phyloP scores from a whole-genome alignment of 768 basidiomycete species.

The Leccinum fibrillosum region DNA sequence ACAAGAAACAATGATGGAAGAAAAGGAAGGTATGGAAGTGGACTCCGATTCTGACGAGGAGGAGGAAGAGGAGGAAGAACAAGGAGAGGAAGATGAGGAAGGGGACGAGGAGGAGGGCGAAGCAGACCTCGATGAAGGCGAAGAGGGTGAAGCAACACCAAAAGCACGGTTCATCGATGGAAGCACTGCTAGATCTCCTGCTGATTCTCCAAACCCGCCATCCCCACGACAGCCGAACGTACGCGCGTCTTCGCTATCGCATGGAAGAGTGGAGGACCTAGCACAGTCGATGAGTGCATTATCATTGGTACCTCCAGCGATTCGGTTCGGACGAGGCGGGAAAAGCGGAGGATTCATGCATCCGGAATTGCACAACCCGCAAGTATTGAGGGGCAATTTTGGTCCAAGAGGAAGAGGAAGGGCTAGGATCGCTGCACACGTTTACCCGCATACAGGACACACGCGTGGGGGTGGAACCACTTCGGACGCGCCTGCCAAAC shows the following conservation, averaged over 20 bases:
- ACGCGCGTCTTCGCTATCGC: constrained; percentile 18
- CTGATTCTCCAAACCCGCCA: constrained; percentile 15
- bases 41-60: constrained; percentile 19
- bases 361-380: constrained; percentile 31
- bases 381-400: constrained; percentile 27
- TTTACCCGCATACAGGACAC: constrained; percentile 16
- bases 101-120: constrained; percentile 11
- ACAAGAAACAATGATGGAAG: constrained; percentile 9
- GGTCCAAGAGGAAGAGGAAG: constrained; percentile 32
- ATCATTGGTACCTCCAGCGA: constrained; percentile 62
- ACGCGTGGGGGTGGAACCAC: constrained; percentile 3
- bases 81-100: constrained; percentile 12
- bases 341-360: constrained; percentile 50
- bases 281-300: constrained; percentile 44
- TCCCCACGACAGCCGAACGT: constrained; percentile 21
- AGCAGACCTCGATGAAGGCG: constrained; percentile 20
- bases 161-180: constrained; percentile 20
- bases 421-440: constrained; percentile 23
- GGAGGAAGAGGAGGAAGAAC: constrained; percentile 11
- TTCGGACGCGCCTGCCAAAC: background rate
- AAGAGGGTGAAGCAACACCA: constrained; percentile 26
- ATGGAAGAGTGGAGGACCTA: constrained; percentile 43
- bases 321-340: constrained; percentile 74
- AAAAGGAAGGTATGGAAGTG: constrained; percentile 22
- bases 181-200: constrained; percentile 18